Percentiles rank a stretch among this genome's conserved stretches.
These are phyloP conservation scores for Phytophthora colocasiae DNA, from an alignment of 352 stramenopile species.

Conservation along the genomic window DNA sequence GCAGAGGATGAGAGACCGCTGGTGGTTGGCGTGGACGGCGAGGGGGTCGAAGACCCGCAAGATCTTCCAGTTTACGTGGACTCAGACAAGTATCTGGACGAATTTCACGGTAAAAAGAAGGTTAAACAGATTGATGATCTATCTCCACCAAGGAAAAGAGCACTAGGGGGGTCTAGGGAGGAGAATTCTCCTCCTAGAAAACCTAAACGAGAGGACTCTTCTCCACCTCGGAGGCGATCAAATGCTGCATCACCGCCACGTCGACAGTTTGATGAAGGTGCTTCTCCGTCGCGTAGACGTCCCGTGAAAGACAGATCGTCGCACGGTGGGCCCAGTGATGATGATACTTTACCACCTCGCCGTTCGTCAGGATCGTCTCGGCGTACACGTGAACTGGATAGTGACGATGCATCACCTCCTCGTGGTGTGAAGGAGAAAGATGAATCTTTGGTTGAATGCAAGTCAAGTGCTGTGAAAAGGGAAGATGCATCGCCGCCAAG, in stretches of 20 bases:
- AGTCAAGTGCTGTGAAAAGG: no score
- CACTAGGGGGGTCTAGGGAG: constrained; percentile 23
- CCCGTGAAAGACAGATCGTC: neutral
- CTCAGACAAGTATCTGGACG: constrained; percentile 66
- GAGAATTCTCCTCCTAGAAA: constrained; percentile 41
- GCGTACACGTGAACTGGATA: constrained; percentile 4
- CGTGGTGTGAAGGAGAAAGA: neutral
- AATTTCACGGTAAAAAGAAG: constrained; percentile 48
- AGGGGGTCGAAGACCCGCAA: constrained; percentile 62
- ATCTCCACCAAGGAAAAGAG: constrained; percentile 57
- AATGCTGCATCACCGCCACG: constrained; percentile 37
- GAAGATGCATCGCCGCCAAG: no score
- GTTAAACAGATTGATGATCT: constrained; percentile 39
- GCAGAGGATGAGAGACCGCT: constrained; percentile 52
- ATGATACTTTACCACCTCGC: constrained; percentile 28
- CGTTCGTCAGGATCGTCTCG: constrained; percentile 1
- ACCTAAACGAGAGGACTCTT: constrained; percentile 34
- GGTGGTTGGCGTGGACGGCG: constrained; percentile 51
- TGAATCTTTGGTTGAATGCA: no score
- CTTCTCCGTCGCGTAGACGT: constrained; percentile 23
- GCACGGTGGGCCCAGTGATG: constrained; percentile 2
- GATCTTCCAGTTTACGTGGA: constrained; percentile 80
- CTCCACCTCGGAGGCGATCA: constrained; percentile 32
- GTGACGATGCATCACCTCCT: constrained; percentile 28
- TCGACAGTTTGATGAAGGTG: constrained; percentile 11